These are phyloP conservation scores for Chytridium lagenaria DNA, from an alignment of 371 early-diverging fungal species.

Conservation along the genomic window DNA sequence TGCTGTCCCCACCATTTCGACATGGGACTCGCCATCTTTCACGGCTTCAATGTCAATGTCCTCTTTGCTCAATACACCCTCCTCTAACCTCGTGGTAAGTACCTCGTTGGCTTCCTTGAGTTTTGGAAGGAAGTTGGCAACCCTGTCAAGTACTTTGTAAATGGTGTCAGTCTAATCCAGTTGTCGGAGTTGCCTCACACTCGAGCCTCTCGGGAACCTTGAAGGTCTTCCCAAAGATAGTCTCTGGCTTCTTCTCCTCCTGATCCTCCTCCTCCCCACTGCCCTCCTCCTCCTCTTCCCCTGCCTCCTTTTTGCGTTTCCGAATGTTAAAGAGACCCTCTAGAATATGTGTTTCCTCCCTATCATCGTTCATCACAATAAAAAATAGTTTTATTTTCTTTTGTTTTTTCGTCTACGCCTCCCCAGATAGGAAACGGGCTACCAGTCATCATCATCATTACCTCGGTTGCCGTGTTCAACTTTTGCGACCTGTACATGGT, in stretches of 20 bases:
- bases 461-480: constrained; percentile 41
- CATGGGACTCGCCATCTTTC: not conserved
- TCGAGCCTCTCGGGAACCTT: constrained; percentile 2
- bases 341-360: not conserved
- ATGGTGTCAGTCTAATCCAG: not conserved
- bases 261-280: too few relatives aligned
- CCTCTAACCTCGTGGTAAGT: not conserved
- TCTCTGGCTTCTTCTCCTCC: not conserved
- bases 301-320: not conserved
- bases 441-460: constrained; percentile 15
- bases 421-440: too few relatives aligned
- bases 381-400: too few relatives aligned
- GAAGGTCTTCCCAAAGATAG: constrained; percentile 7
- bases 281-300: constrained; percentile 1
- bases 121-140: constrained; percentile 18
- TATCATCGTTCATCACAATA: not conserved
- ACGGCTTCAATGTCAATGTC: constrained; percentile 25
- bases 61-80: constrained; percentile 2
- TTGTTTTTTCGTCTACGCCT: too few relatives aligned
- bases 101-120: constrained; percentile 12
- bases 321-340: constrained; percentile 12
- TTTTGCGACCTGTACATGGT: constrained; percentile 63
- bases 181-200: too few relatives aligned
- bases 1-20: constrained; percentile 6
- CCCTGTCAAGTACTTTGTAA: constrained; percentile 15